A percentile compares a stretch with the other conserved stretches of the same genome.
phyloP scores from a whole-genome alignment of 441 rosid genomes.

The Macaranga tanarius region DNA sequence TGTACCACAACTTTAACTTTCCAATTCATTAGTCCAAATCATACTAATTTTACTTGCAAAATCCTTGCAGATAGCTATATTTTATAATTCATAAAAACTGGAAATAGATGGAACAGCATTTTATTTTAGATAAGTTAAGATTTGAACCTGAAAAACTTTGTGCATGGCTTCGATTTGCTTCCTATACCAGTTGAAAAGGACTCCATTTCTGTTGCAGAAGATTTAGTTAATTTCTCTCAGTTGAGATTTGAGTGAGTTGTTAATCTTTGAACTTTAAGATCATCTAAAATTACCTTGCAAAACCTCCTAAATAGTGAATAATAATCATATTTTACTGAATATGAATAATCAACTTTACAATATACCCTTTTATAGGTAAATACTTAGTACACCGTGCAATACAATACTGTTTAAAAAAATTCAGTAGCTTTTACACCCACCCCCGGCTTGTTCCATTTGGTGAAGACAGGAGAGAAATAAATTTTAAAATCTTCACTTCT shows the following conservation, averaged over 20 bases:
- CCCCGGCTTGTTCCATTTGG: too few relatives aligned
- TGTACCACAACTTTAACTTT: slow-evolving; percentile 59
- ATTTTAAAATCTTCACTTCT: too few relatives aligned
- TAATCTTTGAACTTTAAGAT: slow-evolving; percentile 33
- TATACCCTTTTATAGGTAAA: neutral
- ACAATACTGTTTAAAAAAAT: neutral
- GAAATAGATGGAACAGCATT: slow-evolving; percentile 44
- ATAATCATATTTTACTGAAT: neutral
- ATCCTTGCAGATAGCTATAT: slow-evolving; percentile 25
- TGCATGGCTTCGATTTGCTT: slow-evolving; percentile 78
- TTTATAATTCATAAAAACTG: slow-evolving; percentile 35
- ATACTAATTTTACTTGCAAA: slow-evolving; percentile 36
- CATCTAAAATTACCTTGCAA: slow-evolving; percentile 27
- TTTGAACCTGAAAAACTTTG: slow-evolving; percentile 69
- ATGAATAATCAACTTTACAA: neutral
- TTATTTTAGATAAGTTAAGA: slow-evolving; percentile 56
- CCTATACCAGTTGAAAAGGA: slow-evolving; percentile 56
- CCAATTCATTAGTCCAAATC: slow-evolving; percentile 57
- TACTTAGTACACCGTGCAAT: neutral
- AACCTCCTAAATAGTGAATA: slow-evolving; percentile 9
- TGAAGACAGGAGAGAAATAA: too few relatives aligned
- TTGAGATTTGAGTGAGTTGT: slow-evolving; percentile 40
- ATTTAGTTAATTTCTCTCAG: slow-evolving; percentile 69
- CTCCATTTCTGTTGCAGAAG: slow-evolving; percentile 74
- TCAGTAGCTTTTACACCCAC: too few relatives aligned